Conservation (phyloP, 441 rosid species). For the Francoa sonchifolia region DNA sequence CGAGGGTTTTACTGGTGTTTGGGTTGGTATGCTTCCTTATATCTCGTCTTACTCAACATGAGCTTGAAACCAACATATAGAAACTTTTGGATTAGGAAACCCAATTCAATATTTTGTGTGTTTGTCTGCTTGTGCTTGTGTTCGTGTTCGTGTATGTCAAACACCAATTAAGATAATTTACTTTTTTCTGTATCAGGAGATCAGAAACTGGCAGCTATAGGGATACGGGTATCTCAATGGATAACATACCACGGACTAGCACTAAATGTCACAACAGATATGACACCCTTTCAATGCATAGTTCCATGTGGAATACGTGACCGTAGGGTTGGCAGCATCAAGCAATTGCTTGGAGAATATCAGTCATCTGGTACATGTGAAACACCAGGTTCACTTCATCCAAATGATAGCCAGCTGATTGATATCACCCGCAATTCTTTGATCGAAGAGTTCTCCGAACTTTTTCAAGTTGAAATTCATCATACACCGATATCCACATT, state of each 20-base stretch:
- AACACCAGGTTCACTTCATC: neutral
- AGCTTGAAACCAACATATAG: conserved; percentile 6
- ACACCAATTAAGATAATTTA: too few relatives aligned
- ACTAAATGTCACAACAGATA: conserved; percentile 67
- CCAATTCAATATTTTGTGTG: too few relatives aligned
- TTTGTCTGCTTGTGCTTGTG: too few relatives aligned
- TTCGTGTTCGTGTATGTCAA: neutral
- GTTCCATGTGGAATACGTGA: conserved; percentile 73
- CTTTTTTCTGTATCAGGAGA: too few relatives aligned
- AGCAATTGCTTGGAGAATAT: conserved; percentile 24
- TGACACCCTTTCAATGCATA: conserved; percentile 59
- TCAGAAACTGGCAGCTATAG: conserved; percentile 70
- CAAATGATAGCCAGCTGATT: conserved; percentile 28
- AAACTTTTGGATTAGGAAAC: neutral
- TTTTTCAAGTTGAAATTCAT: conserved; percentile 46
- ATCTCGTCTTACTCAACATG: neutral
- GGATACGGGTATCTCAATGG: conserved; percentile 70
- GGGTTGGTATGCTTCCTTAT: conserved; percentile 48
- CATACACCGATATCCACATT: conserved; percentile 10
- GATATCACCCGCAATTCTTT: conserved; percentile 36
- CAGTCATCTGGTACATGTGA: neutral
- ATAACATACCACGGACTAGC: conserved; percentile 74
- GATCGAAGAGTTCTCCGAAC: conserved; percentile 51
- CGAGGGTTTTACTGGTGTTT: conserved; percentile 77
- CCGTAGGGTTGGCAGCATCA: conserved; percentile 59